Evolutionary conservation across 495 filamentous ascomycete genomes (phyloP), one percentile per base, ranked within the genome.

Genomic region (Achaetomiella virescens): DNA sequence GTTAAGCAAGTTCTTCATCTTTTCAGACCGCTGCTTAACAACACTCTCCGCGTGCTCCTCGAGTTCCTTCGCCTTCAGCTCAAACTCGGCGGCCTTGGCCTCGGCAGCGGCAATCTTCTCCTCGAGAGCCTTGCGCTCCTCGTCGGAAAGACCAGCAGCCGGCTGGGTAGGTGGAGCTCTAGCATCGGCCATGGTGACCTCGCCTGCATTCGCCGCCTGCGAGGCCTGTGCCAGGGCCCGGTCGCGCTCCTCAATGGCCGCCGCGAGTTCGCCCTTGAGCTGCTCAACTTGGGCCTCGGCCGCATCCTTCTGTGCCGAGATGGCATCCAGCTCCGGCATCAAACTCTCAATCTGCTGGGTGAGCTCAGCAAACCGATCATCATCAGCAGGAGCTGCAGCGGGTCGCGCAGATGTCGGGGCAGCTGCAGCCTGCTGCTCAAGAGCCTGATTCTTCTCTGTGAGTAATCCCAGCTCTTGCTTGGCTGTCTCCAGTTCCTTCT

Each of bases 1-100:
- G 53, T 84, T 87, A 55, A 89, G 80, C 11, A 78, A 70, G 18
- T 78, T 78, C 67, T 89, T 91, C 79, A 93, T 82, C 64, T 80
- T 83, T 8, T 90, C 84, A 1, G 84, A 79, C 29, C 88, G 80
- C 52, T 78, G 74, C 59, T 87, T 84, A 48, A 87, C 66, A 52
- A 81, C 85, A 42, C 51, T 64, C 41, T 81, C 75, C 4, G 76
- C 66, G 6, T 75, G 71, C 0, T 84, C 78, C 52, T 86, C 82
- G 15, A 80, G 60, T 25, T 78, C 73, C 53, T 71, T 69, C 18
- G 74, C 73, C 54, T 81, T 79, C 42, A 76, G 68, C 35, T 85
- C 78, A 40, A 78, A 81, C 61, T 86, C 78, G 10, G 75, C 75
- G 25, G 75, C 76, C 61, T 72, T 77, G 24, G 75, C 72, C 56